Base-by-base conservation (phyloP, 140 eudicot species). In the Stevia rebaudiana region DNA sequence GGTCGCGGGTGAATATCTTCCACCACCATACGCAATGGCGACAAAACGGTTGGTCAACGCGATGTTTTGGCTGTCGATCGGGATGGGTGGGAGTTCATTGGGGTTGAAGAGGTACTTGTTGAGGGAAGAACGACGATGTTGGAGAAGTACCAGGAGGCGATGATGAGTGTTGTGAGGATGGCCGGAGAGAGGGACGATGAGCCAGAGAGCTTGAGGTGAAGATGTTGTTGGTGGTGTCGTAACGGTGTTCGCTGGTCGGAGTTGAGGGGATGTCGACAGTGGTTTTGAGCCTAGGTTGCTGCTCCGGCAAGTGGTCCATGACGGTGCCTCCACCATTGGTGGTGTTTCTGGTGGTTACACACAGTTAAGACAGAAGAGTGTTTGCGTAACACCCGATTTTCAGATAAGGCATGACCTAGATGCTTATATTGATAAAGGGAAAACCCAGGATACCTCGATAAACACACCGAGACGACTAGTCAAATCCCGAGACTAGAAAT, bases 1-100 rank as follows among this genome's bases (percentile, higher is more conserved):
- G 97, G 57, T 89, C 95, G 2, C 95, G 89, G 17, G 95, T 67
- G 77, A 89, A 89, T 3, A 89, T 89, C 58, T 89, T 86, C 97
- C 97, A 89, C 97, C 97, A 89, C 36, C 94, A 80, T 36, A 89
- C 97, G 15, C 95, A n/a, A n/a, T n/a, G n/a, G n/a, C n/a, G n/a
- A n/a, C n/a, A n/a, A n/a, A n/a, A n/a, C n/a, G n/a, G n/a, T n/a
- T n/a, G n/a, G n/a, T n/a, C n/a, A n/a, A n/a, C n/a, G n/a, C n/a
- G n/a, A n/a, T n/a, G n/a, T n/a, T n/a, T n/a, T n/a, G n/a, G n/a
- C n/a, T n/a, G n/a, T n/a, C n/a, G n/a, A n/a, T n/a, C n/a, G n/a
- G n/a, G n/a, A n/a, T n/a, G n/a, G n/a, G n/a, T n/a, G n/a, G n/a
- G n/a, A n/a, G n/a, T n/a, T n/a, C n/a, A n/a, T n/a, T n/a, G 64